Conservation (phyloP, 345 rosid genomes). For the Sonneratia caseolaris region DNA sequence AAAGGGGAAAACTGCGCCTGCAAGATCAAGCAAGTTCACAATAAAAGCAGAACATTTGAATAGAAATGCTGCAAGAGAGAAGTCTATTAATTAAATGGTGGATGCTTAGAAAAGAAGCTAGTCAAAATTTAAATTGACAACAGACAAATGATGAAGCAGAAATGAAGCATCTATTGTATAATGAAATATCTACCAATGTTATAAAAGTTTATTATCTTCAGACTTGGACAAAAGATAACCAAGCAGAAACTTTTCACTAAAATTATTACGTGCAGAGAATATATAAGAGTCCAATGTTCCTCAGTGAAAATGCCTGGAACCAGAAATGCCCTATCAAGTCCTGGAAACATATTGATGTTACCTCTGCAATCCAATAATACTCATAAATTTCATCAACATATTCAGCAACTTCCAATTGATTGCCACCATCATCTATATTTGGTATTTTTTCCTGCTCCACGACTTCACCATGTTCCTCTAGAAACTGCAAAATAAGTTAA, state of each 20-base stretch:
- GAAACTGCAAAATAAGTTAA: slow-evolving; percentile 32
- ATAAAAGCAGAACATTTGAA: background rate
- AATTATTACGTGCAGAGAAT: background rate
- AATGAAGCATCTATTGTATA: no score
- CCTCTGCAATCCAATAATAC: slow-evolving; percentile 88
- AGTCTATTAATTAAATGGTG: background rate
- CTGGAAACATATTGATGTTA: slow-evolving; percentile 15
- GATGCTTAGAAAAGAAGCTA: background rate
- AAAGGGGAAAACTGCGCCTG: slow-evolving; percentile 50
- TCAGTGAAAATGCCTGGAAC: background rate
- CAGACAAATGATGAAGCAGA: background rate
- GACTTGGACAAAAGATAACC: background rate
- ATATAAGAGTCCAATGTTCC: background rate
- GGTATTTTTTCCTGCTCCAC: slow-evolving; percentile 39
- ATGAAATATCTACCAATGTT: background rate
- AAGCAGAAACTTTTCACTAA: background rate
- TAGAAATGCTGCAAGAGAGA: background rate
- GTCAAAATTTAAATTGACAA: background rate
- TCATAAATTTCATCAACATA: slow-evolving; percentile 88
- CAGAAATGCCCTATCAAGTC: background rate
- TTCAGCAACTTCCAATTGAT: slow-evolving; percentile 90
- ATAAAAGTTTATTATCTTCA: background rate
- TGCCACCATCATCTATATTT: slow-evolving; percentile 59
- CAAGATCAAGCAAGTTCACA: slow-evolving; percentile 14
- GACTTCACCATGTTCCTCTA: slow-evolving; percentile 37